phyloP scores from a whole-genome alignment of 2,329 filamentous ascomycete genomes.

The Tolypocladium tropicale region DNA sequence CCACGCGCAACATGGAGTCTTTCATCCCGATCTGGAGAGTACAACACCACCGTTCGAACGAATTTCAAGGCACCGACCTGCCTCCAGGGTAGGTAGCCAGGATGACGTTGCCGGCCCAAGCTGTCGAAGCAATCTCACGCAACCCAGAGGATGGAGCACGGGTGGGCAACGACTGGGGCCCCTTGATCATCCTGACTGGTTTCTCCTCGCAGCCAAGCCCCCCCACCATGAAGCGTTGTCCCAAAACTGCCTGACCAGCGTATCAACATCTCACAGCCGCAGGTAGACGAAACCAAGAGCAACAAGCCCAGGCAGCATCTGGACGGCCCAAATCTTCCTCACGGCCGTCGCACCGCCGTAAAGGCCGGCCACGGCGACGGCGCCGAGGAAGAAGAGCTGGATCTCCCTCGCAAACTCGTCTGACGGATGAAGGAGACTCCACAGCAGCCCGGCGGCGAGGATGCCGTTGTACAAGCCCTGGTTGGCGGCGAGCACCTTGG shows the following conservation, averaged over 20 bases:
- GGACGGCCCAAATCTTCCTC: slow-evolving; percentile 31
- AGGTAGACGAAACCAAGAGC: slow-evolving; percentile 1
- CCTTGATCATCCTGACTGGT: too few species aligned
- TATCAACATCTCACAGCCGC: slow-evolving; percentile 6
- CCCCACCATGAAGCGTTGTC: too few species aligned
- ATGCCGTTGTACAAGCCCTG: slow-evolving; percentile 45
- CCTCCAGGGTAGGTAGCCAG: neutral
- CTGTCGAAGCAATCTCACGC: too few species aligned
- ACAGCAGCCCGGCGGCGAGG: slow-evolving; percentile 35
- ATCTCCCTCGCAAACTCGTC: slow-evolving; percentile 30
- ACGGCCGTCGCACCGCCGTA: slow-evolving; percentile 32
- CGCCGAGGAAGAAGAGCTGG: slow-evolving; percentile 35
- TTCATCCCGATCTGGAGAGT: too few species aligned
- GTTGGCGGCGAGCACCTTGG: slow-evolving; percentile 34
- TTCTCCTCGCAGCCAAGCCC: too few species aligned
- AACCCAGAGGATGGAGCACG: too few species aligned
- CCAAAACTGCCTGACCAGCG: neutral
- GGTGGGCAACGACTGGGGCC: too few species aligned
- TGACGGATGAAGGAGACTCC: slow-evolving; percentile 35
- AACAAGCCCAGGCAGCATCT: slow-evolving; percentile 20
- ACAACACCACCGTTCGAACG: too few species aligned
- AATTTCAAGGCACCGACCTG: neutral
- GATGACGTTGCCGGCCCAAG: too few species aligned
- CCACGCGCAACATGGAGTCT: too few species aligned
- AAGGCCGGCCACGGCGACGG: slow-evolving; percentile 32